These are phyloP conservation scores for Citrus trifoliata DNA, from an alignment of 345 rosid genomes.

Conservation along the genomic window DNA sequence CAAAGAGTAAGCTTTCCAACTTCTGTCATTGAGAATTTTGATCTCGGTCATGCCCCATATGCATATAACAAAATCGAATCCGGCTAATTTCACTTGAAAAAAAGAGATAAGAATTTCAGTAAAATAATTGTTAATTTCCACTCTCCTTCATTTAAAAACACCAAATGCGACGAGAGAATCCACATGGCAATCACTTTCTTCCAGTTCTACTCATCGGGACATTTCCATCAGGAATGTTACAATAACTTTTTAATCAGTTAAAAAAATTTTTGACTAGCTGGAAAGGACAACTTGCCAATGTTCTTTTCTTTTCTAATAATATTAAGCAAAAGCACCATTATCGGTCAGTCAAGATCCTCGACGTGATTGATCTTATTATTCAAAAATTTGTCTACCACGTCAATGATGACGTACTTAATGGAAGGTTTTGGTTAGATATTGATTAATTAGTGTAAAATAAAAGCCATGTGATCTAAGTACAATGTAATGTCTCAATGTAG, in stretches of 20 bases:
- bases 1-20: too few relatives aligned
- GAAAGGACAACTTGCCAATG: neutral
- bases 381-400: neutral
- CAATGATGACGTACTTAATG: constrained; percentile 1
- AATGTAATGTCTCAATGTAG: neutral
- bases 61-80: neutral
- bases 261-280: neutral
- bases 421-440: neutral
- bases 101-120: neutral
- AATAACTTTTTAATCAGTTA: neutral
- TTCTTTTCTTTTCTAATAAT: neutral
- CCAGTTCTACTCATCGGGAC: neutral
- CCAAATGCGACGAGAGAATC: constrained; percentile 17
- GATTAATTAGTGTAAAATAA: neutral
- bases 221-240: neutral
- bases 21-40: too few relatives aligned
- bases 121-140: neutral
- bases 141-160: neutral
- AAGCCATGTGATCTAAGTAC: neutral
- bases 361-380: neutral
- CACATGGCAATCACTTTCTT: neutral
- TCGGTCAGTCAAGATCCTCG: neutral
- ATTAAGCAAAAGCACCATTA: neutral
- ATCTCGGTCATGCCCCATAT: too few relatives aligned
- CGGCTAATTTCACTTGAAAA: neutral